phyloP scores from a whole-genome alignment of 108 stramenopile genomes.

The Fragilaria crotonensis region DNA sequence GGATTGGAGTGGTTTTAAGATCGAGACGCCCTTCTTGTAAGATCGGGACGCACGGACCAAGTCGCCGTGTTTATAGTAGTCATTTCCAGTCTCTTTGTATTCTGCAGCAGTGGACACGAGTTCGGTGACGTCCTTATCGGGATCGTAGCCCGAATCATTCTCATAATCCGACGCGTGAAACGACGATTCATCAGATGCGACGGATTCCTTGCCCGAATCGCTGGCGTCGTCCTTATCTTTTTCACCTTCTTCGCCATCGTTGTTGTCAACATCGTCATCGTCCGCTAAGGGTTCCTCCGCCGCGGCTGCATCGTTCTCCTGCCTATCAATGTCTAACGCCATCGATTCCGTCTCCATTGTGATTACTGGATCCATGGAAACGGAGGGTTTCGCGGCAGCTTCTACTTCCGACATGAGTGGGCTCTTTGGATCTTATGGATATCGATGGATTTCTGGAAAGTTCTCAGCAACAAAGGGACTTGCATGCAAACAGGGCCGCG shows the following conservation, averaged over 20 bases:
- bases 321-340: not conserved
- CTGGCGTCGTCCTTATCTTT: not conserved
- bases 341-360: not conserved
- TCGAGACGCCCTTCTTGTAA: slow-evolving; percentile 61
- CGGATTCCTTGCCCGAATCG: not conserved
- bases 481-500: no score
- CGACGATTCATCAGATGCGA: not conserved
- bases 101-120: slow-evolving; percentile 44
- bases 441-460: no score
- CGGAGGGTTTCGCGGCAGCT: no score
- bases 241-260: not conserved
- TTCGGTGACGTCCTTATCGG: slow-evolving; percentile 34
- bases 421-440: no score
- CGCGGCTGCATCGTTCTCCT: no score
- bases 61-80: slow-evolving; percentile 51
- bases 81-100: slow-evolving; percentile 76
- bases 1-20: slow-evolving; percentile 39
- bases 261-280: not conserved
- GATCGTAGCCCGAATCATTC: not conserved
- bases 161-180: slow-evolving; percentile 5
- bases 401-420: no score
- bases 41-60: slow-evolving; percentile 53
- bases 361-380: no score
- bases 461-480: no score
- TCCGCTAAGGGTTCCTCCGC: not conserved